These are phyloP conservation scores for Nemophila menziesii DNA, from an alignment of 257 asterid species.

Conservation along the genomic window DNA sequence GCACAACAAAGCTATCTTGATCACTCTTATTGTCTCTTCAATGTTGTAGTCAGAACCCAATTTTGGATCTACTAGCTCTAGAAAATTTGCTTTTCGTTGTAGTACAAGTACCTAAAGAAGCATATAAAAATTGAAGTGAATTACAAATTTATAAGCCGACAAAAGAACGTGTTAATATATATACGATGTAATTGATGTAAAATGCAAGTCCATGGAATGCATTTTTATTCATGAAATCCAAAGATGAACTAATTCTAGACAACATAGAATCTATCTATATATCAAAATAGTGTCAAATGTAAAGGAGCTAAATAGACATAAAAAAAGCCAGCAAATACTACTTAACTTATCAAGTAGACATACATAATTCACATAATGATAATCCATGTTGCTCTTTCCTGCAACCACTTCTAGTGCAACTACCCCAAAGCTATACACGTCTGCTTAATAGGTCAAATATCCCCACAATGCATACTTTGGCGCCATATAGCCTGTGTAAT, in stretches of 20 bases:
- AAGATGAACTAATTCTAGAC: no score
- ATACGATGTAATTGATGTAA: no score
- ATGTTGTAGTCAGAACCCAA: slow-evolving; percentile 5
- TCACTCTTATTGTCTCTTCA: slow-evolving; percentile 5
- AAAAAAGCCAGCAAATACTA: not conserved
- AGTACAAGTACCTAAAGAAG: slow-evolving; percentile 4
- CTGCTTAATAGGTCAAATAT: slow-evolving; percentile 49
- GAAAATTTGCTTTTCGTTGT: not conserved
- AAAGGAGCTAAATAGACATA: no score
- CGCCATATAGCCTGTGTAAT: slow-evolving; percentile 51
- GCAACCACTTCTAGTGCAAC: slow-evolving; percentile 47
- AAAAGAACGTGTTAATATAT: no score
- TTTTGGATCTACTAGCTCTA: slow-evolving; percentile 7
- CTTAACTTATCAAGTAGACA: slow-evolving; percentile 63
- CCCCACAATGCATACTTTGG: slow-evolving; percentile 70
- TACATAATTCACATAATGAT: slow-evolving; percentile 29
- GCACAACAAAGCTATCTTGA: slow-evolving; percentile 3
- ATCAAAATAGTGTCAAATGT: no score
- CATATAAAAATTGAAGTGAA: not conserved
- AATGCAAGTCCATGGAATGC: not conserved
- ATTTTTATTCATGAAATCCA: not conserved
- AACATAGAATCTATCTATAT: no score
- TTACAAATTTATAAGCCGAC: no score
- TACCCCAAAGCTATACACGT: slow-evolving; percentile 56
- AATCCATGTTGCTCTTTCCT: slow-evolving; percentile 49